phyloP scores from a whole-genome alignment of 2,329 filamentous ascomycete genomes.

The Ophiostoma tasmaniense region DNA sequence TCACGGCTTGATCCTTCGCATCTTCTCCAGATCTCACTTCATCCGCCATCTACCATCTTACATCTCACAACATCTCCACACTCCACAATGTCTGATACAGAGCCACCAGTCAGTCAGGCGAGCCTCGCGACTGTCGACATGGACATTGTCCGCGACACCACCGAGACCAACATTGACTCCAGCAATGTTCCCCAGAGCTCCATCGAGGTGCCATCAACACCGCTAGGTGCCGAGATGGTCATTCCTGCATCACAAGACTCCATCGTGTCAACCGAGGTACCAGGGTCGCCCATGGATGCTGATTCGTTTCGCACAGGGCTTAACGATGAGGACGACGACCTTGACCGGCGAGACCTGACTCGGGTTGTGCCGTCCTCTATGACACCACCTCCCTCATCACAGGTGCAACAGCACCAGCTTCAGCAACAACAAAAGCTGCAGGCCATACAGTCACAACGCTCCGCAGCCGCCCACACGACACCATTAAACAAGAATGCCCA shows the following conservation, averaged over 20 bases:
- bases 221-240: constrained; percentile 25
- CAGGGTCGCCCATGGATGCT: constrained; percentile 44
- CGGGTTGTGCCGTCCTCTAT: constrained; percentile 47
- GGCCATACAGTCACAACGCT: not conserved
- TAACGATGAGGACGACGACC: constrained; percentile 40
- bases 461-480: not conserved
- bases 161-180: constrained; percentile 7
- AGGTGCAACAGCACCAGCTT: constrained; percentile 4
- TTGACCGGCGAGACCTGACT: constrained; percentile 35
- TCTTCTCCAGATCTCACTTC: not conserved
- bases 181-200: constrained; percentile 18
- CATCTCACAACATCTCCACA: not conserved
- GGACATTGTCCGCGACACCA: constrained; percentile 6
- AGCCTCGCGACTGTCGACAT: constrained; percentile 17
- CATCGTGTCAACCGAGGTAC: constrained; percentile 49
- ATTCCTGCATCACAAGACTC: constrained; percentile 41
- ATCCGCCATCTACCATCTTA: not conserved
- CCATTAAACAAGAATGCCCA: constrained; percentile 23
- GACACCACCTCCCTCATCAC: constrained; percentile 48
- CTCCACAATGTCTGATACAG: constrained; percentile 26
- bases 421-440: constrained; percentile 8
- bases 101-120: constrained; percentile 29
- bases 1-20: not conserved
- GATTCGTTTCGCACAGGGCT: constrained; percentile 43
- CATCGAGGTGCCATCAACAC: constrained; percentile 30